Percentiles rank a stretch among this genome's conserved stretches.
Evolutionary conservation across 2,329 filamentous ascomycete genomes (phyloP).

Genomic region (Emmonsiellopsis sp.): DNA sequence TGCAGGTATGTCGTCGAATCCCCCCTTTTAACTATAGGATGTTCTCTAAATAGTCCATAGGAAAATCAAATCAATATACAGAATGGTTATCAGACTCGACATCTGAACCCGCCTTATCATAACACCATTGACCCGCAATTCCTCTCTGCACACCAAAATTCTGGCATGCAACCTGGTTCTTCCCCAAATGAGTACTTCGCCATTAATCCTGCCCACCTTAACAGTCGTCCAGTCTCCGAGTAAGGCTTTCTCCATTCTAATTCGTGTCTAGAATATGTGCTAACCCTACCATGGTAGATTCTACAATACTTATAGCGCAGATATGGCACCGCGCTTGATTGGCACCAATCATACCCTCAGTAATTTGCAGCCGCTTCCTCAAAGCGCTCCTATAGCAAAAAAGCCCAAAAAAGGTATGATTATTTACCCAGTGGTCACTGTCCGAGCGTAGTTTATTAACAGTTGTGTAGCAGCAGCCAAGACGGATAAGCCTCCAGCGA

Average conservation of each 20-base stretch:
- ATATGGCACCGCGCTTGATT: constrained; percentile 1
- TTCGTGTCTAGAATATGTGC: background rate
- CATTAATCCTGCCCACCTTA: constrained; percentile 13
- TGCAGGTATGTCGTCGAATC: background rate
- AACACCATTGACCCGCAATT: constrained; percentile 33
- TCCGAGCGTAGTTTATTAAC: background rate
- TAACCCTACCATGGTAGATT: background rate
- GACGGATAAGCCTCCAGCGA: constrained; percentile 8
- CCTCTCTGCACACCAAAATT: constrained; percentile 21
- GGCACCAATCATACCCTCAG: background rate
- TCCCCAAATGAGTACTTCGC: constrained; percentile 7
- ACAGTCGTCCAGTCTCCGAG: constrained; percentile 1
- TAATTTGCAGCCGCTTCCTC: background rate
- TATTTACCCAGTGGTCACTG: background rate
- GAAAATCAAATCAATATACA: constrained; percentile 21
- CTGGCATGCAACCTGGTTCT: constrained; percentile 6
- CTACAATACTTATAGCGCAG: background rate
- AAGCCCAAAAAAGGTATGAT: background rate
- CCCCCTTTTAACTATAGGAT: background rate
- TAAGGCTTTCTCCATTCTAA: background rate
- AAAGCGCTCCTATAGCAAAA: background rate
- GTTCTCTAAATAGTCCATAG: constrained; percentile 6
- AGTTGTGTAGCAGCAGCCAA: constrained; percentile 3
- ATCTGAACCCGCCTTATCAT: constrained; percentile 17
- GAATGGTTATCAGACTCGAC: constrained; percentile 19